Evolutionary conservation across 371 early-diverging fungal genomes (phyloP).

Genomic region (Smittium culicis): DNA sequence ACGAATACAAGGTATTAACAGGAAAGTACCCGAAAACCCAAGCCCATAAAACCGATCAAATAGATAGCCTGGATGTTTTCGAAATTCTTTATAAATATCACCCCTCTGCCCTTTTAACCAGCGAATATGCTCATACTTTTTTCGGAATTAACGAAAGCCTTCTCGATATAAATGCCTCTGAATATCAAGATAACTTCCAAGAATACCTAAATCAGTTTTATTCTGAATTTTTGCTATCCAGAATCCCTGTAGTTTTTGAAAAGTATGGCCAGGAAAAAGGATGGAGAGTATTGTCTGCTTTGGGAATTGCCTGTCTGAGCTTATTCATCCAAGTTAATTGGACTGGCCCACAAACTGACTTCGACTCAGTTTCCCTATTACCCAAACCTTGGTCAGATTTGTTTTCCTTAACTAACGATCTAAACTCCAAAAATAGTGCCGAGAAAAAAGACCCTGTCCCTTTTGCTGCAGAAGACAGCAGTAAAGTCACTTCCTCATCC

Average conservation of each 20-base stretch:
- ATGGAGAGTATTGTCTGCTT: neutral
- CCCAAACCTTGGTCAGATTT: slow-evolving; percentile 8
- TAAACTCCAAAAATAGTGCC: neutral
- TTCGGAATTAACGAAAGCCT: neutral
- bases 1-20: neutral
- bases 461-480: neutral
- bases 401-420: neutral
- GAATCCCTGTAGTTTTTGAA: neutral
- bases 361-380: slow-evolving; percentile 22
- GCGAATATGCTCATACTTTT: neutral
- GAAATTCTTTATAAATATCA: neutral
- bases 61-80: neutral
- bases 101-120: neutral
- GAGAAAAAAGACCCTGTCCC: neutral
- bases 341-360: slow-evolving; percentile 25
- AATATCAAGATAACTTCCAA: too few species aligned
- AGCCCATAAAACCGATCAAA: neutral
- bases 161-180: too few species aligned
- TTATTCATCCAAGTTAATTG: slow-evolving; percentile 31
- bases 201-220: too few species aligned
- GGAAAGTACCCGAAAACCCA: neutral
- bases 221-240: neutral
- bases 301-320: slow-evolving; percentile 26
- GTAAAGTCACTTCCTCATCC: neutral
- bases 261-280: slow-evolving; percentile 3